Evolutionary conservation across 768 basidiomycete species (phyloP), one percentile per base, ranked within the genome.

Genomic region (Tricholoma sp.): DNA sequence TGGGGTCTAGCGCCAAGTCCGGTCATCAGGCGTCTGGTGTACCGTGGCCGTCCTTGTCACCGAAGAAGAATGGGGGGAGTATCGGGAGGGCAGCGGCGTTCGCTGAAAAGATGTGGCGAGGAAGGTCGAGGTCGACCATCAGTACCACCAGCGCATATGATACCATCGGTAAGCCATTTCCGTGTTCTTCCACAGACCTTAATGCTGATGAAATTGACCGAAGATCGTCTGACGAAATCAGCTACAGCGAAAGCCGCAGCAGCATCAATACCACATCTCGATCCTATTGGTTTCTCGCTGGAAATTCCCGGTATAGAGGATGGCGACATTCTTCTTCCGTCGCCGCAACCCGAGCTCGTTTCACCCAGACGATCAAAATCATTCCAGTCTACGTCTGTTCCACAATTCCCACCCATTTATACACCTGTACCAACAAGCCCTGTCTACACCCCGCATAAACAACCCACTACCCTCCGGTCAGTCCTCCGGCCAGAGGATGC

Each of bases 101-200:
- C 66, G 81, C 84, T 19, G 84, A 80, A 56, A 84, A 79, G 67
- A 76, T 86, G 60, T 85, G 78, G 67, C 68, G 85, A 37, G 73
- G 72, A 29, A 75, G 83, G 63, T 83, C 83, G 35, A 83, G 75
- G 63, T 83, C 82, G 18, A 78, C 70, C 57, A 72, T 72, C 31
- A 84, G 83, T 67, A 69, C 67, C 9, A 59, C 54, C 43, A 64
- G 58, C 60, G 59, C 70, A 21, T 61, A 70, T 29, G 73, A 74
- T 31, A 68, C 72, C 49, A 70, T 73, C 63, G 76, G 83, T 82
- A 55, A 43, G 79, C 74, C 18, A 8, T n/a, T 9, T 14, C 31
- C 6, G n/a, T 27, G 10, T 18, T n/a, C 5, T 37, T n/a, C 8
- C 41, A 46, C n/a, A 34, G 11, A 4, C 1, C 4, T 21, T 10